Percentiles rank a stretch among this genome's conserved stretches.
These are phyloP conservation scores for Diplodia corticola DNA, from an alignment of 2,329 filamentous ascomycete species.

Conservation along the genomic window DNA sequence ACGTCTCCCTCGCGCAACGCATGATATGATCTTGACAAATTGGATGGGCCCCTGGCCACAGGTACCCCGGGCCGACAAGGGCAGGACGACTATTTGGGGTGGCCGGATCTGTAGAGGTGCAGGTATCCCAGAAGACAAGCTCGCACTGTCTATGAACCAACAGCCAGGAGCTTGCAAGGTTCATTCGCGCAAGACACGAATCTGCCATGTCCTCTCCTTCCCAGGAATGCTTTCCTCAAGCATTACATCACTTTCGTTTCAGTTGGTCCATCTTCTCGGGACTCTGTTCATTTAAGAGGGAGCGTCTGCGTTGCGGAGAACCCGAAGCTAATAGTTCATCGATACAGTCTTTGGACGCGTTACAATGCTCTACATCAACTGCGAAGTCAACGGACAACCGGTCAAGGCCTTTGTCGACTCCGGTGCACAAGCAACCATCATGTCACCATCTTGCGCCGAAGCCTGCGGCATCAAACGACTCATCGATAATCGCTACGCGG, in stretches of 20 bases:
- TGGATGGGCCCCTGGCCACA: constrained; percentile 1
- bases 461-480: constrained; percentile 94
- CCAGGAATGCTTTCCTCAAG: constrained; percentile 14
- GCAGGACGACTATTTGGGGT: not conserved
- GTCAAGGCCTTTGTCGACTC: constrained; percentile 98
- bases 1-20: constrained; percentile 21
- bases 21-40: constrained; percentile 20
- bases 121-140: constrained; percentile 5
- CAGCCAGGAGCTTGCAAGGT: constrained; percentile 10
- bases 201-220: not conserved
- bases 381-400: constrained; percentile 88
- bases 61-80: not conserved
- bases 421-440: constrained; percentile 96
- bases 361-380: constrained; percentile 93
- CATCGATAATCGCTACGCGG: constrained; percentile 87
- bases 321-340: not conserved
- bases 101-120: constrained; percentile 22
- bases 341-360: constrained; percentile 83
- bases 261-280: constrained; percentile 18
- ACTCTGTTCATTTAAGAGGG: not conserved
- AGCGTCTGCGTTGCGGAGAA: constrained; percentile 24
- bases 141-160: constrained; percentile 13
- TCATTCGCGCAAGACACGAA: constrained; percentile 16
- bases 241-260: constrained; percentile 21
- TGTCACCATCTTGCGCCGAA: constrained; percentile 92